Conservation (phyloP, 805 yeast species). For the Myxozyma sirexii region DNA sequence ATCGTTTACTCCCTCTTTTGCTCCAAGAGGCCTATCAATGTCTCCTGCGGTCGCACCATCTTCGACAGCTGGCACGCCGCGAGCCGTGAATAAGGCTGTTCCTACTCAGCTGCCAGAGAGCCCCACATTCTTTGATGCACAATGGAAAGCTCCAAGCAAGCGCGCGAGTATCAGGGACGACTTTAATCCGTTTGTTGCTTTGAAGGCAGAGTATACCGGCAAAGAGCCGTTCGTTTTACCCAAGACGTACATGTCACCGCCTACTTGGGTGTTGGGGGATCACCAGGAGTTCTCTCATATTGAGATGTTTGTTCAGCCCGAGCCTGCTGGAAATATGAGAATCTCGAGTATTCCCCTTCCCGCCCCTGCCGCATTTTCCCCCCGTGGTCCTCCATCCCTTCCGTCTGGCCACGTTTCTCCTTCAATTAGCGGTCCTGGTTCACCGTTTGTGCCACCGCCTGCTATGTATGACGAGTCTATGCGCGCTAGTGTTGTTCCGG, state of each 20-base stretch:
- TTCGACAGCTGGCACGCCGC: slow-evolving; percentile 20
- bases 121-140: slow-evolving; percentile 26
- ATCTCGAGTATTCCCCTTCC: slow-evolving; percentile 25
- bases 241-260: slow-evolving; percentile 24
- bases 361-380: slow-evolving; percentile 30
- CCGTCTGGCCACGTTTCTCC: slow-evolving; percentile 26
- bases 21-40: slow-evolving; percentile 13
- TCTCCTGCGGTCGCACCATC: slow-evolving; percentile 14
- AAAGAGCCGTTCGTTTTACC: slow-evolving; percentile 18
- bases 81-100: slow-evolving; percentile 3
- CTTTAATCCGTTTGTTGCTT: slow-evolving; percentile 30
- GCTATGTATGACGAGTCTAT: slow-evolving; percentile 25
- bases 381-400: slow-evolving; percentile 17
- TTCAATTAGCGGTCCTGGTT: slow-evolving; percentile 20
- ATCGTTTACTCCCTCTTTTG: slow-evolving; percentile 57
- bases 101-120: slow-evolving; percentile 17
- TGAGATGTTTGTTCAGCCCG: slow-evolving; percentile 25
- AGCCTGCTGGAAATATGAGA: slow-evolving; percentile 12
- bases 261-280: slow-evolving; percentile 25
- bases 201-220: slow-evolving; percentile 24
- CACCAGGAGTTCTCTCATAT: slow-evolving; percentile 3
- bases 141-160: slow-evolving; percentile 7
- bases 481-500: slow-evolving; percentile 19
- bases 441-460: slow-evolving; percentile 18
- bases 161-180: slow-evolving; percentile 17